A percentile compares a stretch with the other conserved stretches of the same genome.
These are phyloP conservation scores for Candida maesae DNA, from an alignment of 805 yeast genomes.

Conservation along the genomic window DNA sequence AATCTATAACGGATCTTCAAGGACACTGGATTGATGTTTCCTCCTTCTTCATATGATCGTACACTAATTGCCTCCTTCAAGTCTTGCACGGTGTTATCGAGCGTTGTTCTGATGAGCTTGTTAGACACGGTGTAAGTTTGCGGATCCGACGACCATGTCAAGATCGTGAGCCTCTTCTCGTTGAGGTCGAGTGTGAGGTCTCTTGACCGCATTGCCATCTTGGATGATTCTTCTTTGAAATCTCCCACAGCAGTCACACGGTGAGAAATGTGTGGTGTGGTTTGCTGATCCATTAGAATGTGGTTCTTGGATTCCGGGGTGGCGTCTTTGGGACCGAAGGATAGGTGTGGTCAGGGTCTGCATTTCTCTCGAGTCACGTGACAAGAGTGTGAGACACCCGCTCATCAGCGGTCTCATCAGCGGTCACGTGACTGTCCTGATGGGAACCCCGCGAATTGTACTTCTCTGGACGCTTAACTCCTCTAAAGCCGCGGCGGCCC, in stretches of 20 bases:
- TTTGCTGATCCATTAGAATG: too few species aligned
- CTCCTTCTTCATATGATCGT: conserved; percentile 16
- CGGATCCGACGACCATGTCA: conserved; percentile 23
- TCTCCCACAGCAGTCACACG: too few species aligned
- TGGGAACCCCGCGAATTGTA: too few species aligned
- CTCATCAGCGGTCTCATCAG: too few species aligned
- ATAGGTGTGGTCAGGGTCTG: too few species aligned
- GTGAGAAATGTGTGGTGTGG: not conserved
- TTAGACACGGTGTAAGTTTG: conserved; percentile 15
- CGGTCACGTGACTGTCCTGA: too few species aligned
- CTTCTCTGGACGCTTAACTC: too few species aligned
- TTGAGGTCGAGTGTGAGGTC: conserved; percentile 22
- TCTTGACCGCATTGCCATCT: conserved; percentile 18
- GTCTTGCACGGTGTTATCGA: conserved; percentile 26
- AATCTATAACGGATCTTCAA: conserved; percentile 12
- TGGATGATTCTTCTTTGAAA: not conserved
- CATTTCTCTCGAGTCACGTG: too few species aligned
- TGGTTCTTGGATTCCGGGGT: too few species aligned
- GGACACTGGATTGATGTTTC: conserved; percentile 17
- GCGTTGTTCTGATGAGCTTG: conserved; percentile 19
- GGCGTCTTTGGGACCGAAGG: too few species aligned
- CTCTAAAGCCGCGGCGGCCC: too few species aligned
- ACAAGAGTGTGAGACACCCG: too few species aligned
- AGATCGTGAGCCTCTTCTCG: conserved; percentile 9
- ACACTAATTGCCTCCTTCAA: conserved; percentile 21